Conservation (phyloP, 2,329 filamentous ascomycete species). For the Cladorrhinum sp. region DNA sequence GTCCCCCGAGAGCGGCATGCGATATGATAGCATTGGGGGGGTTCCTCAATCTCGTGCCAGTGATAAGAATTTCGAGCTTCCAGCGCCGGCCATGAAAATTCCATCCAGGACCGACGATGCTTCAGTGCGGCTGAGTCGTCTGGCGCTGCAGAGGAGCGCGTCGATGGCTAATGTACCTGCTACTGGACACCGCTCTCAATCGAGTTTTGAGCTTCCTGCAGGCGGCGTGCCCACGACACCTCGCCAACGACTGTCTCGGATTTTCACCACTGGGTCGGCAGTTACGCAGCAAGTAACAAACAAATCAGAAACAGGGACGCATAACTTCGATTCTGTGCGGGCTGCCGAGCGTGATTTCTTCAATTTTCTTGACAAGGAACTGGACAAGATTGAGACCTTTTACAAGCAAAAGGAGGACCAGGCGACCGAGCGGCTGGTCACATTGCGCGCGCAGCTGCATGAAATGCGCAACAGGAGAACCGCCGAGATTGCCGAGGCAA, state of each 20-base stretch:
- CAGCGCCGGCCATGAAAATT: conserved; percentile 50
- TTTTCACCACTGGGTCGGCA: conserved; percentile 39
- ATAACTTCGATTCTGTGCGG: conserved; percentile 54
- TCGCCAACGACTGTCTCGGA: conserved; percentile 35
- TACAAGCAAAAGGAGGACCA: conserved; percentile 87
- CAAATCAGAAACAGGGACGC: conserved; percentile 42
- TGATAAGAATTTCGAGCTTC: conserved; percentile 48
- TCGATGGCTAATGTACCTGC: conserved; percentile 31
- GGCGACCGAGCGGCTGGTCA: conserved; percentile 66
- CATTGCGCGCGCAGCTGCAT: conserved; percentile 80
- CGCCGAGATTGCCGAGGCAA: conserved; percentile 60
- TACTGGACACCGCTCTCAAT: conserved; percentile 15
- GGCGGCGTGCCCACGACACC: conserved; percentile 27
- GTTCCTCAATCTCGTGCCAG: conserved; percentile 37
- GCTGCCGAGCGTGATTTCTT: conserved; percentile 82
- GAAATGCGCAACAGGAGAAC: conserved; percentile 85
- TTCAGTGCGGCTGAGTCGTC: conserved; percentile 23
- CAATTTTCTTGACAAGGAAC: conserved; percentile 74
- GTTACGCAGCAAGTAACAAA: conserved; percentile 35
- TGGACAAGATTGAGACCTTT: conserved; percentile 89
- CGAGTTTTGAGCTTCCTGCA: conserved; percentile 26
- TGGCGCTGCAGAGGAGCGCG: conserved; percentile 36
- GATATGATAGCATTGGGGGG: conserved; percentile 52
- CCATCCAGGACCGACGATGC: conserved; percentile 32
- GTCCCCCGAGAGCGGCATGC: conserved; percentile 37